phyloP scores from a whole-genome alignment of 106 monocot genomes.

The Hemerocallis citrina region DNA sequence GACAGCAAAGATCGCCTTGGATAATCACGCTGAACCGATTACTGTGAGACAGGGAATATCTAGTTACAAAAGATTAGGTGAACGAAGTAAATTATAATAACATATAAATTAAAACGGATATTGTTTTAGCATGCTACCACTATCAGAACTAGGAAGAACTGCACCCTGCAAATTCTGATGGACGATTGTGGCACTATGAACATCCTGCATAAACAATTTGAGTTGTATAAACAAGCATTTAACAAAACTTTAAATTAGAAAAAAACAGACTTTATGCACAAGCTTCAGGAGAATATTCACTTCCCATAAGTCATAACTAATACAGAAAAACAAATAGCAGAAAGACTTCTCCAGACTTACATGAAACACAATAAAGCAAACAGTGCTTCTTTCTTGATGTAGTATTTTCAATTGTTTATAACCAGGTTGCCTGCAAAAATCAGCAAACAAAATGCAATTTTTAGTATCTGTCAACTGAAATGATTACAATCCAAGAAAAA shows the following conservation, averaged over 20 bases:
- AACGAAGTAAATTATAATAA: neutral
- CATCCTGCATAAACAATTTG: constrained; percentile 53
- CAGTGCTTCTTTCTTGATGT: constrained; percentile 92
- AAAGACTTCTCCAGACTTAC: constrained; percentile 23
- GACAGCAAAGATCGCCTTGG: neutral
- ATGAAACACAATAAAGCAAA: constrained; percentile 97
- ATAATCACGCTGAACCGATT: neutral
- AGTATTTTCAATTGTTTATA: constrained; percentile 98
- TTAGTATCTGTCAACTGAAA: neutral
- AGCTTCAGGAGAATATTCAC: no score
- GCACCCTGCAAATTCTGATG: constrained; percentile 93
- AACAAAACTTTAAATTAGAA: no score
- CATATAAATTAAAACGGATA: constrained; percentile 54
- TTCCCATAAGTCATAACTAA: no score
- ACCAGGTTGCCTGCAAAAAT: constrained; percentile 80
- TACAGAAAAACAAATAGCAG: neutral
- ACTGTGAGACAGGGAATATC: neutral
- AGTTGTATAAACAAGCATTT: neutral
- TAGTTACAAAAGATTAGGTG: neutral
- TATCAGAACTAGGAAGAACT: constrained; percentile 85
- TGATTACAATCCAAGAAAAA: neutral
- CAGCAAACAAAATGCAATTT: neutral
- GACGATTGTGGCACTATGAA: constrained; percentile 61
- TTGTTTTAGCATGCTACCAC: constrained; percentile 95
- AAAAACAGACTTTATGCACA: no score